These are phyloP conservation scores for Botryotinia convoluta DNA, from an alignment of 2,329 filamentous ascomycete species.

Conservation along the genomic window DNA sequence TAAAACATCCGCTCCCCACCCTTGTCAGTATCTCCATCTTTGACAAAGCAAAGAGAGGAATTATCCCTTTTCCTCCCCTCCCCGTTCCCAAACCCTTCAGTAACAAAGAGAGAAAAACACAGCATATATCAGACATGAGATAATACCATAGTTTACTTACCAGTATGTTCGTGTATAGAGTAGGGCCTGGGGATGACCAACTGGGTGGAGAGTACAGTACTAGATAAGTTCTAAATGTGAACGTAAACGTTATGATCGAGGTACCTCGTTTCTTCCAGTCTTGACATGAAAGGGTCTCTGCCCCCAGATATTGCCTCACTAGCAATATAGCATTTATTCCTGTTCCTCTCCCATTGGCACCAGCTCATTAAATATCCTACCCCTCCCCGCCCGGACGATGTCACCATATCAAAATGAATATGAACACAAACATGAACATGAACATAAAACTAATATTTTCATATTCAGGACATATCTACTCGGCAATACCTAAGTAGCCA, in stretches of 20 bases:
- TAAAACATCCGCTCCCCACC: too few relatives aligned
- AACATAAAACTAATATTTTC: conserved; percentile 4
- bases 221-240: not conserved
- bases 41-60: too few relatives aligned
- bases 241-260: not conserved
- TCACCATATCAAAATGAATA: not conserved
- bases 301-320: not conserved
- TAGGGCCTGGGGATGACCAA: not conserved
- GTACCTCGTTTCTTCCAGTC: not conserved
- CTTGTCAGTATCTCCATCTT: too few relatives aligned
- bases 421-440: not conserved
- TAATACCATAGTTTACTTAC: not conserved
- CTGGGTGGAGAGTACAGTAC: not conserved
- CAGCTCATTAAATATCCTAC: not conserved
- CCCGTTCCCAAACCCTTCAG: not conserved
- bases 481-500: not conserved
- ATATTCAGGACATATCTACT: conserved; percentile 8
- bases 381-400: not conserved
- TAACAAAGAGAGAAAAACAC: not conserved
- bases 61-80: too few relatives aligned
- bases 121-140: not conserved
- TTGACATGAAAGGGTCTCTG: not conserved
- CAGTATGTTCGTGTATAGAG: not conserved
- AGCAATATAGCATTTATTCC: not conserved
- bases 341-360: not conserved